Conservation (phyloP, 805 yeast species). For the Kodamaea neixiangensis region DNA sequence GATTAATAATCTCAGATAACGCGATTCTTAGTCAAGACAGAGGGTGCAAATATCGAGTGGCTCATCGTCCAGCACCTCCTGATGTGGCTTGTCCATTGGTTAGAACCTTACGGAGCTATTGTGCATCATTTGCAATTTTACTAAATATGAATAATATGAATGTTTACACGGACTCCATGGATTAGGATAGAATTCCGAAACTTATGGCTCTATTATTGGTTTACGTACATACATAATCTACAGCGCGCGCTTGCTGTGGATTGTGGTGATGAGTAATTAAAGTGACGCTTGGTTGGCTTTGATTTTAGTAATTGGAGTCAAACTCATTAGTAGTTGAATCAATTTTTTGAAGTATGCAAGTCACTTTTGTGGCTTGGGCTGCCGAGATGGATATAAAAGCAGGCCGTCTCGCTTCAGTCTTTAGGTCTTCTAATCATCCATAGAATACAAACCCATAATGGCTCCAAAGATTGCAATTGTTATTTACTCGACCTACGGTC, state of each 20-base stretch:
- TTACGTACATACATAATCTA: not conserved
- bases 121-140: not conserved
- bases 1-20: not conserved
- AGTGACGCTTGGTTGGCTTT: not conserved
- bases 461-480: constrained; percentile 44
- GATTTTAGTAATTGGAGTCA: not conserved
- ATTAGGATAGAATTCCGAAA: not conserved
- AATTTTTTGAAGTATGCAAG: not conserved
- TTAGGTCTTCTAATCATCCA: not conserved
- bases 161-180: not conserved
- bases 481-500: constrained; percentile 77
- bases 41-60: not conserved
- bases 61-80: not conserved
- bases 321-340: not conserved
- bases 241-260: not conserved
- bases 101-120: not conserved
- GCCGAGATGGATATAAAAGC: not conserved
- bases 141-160: not conserved
- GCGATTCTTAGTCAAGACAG: not conserved
- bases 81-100: not conserved
- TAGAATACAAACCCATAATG: constrained; percentile 10
- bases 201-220: not conserved
- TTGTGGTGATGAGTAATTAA: not conserved
- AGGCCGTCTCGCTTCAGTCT: not conserved
- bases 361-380: no score